Evolutionary conservation across 208 protist species (phyloP).

Genomic region (Acanthamoeba lenticulata): DNA sequence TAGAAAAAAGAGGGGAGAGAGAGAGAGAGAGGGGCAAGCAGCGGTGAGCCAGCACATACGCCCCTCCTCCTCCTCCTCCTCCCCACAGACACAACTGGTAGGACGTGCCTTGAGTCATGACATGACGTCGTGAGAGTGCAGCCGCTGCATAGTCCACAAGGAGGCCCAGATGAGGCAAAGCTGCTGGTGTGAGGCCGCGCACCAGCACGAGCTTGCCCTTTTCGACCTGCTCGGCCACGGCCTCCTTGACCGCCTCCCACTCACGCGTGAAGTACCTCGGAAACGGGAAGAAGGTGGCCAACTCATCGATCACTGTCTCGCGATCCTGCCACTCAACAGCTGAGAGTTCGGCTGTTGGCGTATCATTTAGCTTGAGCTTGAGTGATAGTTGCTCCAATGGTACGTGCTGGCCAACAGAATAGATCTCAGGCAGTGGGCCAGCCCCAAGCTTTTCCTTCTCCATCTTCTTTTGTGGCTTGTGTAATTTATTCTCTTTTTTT

Average conservation of each 20-base stretch:
- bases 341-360: background rate
- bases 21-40: background rate
- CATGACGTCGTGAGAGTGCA: background rate
- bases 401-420: background rate
- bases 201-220: conserved; percentile 20
- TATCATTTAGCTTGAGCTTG: background rate
- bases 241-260: conserved; percentile 10
- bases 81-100: no score
- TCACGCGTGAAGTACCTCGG: conserved; percentile 11
- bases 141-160: background rate
- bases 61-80: no score
- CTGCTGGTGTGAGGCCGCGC: background rate
- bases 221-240: background rate
- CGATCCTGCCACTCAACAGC: conserved; percentile 22
- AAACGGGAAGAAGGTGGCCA: conserved; percentile 63
- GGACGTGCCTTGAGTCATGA: background rate
- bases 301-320: conserved; percentile 46
- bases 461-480: no score
- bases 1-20: background rate
- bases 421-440: background rate
- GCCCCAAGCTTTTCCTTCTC: no score
- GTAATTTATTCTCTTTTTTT: no score
- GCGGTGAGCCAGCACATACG: no score
- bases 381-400: background rate
- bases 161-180: background rate